Evolutionary conservation across 352 stramenopile genomes (phyloP), one percentile per base, ranked within the genome.

Genomic region (Globisporangium canariense): DNA sequence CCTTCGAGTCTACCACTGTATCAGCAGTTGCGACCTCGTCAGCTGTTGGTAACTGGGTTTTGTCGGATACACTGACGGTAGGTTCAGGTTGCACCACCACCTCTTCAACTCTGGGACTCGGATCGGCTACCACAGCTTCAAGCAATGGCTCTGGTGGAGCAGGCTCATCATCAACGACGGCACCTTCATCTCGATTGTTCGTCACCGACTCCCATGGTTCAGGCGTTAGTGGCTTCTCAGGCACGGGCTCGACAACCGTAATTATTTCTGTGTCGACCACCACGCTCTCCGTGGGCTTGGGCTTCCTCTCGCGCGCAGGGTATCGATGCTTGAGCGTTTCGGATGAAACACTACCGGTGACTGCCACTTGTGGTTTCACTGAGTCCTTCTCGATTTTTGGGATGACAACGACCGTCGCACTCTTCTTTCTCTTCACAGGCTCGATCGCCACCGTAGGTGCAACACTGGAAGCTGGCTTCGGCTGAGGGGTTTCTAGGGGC

Each of bases 311-410:
- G 4, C 22, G 57, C 25, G 16, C 3, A 62, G 43, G 41, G 3
- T 45, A 46, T 14, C 43, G 57, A 7, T 62, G 57, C 28, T 43
- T 36, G 28, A 38, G 30, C 11, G 20, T 25, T 25, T 30, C 57
- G 22, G 38, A 1, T 25, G 47, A 14, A 2, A 47, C 10, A 10
- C 14, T 18, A 43, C n/a, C n/a, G 7, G 9, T n/a, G 6, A 9
- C 30, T 53, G 13, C 5, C 4, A 47, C 7, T 18, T 20, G 14
- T 3, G 13, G 18, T 16, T 57, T 64, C 28, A 10, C 52, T 7
- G 53, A 3, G 13, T 60, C 55, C 30, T 71, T 67, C 22, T 74
- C 64, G 10, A 71, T 60, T 13, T 52, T 71, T 4, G 68, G 64
- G 2, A 69, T 62, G 53, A 71, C 64, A 4, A 67, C 68, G 13